Evolutionary conservation across 306 rosid genomes (phyloP).

Genomic region (Citrullus colocynthis): DNA sequence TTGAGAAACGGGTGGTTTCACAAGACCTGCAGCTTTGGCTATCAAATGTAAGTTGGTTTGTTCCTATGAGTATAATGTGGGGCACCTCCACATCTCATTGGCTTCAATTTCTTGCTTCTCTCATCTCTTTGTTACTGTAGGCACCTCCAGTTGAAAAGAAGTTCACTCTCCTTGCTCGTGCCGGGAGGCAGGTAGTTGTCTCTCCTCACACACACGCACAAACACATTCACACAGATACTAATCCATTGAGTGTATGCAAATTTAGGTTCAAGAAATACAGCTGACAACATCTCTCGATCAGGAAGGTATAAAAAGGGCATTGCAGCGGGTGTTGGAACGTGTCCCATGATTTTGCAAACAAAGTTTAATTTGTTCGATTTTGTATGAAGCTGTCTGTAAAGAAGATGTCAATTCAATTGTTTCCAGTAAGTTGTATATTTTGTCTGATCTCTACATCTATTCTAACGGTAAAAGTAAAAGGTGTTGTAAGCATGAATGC

Average conservation of each 20-base stretch:
- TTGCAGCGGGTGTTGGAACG: constrained; percentile 85
- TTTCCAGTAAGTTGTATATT: constrained; percentile 1
- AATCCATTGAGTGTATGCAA: background rate
- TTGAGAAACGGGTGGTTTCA: constrained; percentile 91
- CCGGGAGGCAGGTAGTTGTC: constrained; percentile 73
- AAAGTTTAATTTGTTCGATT: background rate
- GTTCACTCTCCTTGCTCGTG: constrained; percentile 89
- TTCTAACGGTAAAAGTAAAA: background rate
- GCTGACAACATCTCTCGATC: constrained; percentile 76
- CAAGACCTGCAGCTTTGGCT: constrained; percentile 86
- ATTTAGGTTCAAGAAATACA: constrained; percentile 80
- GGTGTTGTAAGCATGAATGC: background rate
- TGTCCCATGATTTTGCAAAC: constrained; percentile 34
- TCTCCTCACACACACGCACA: background rate
- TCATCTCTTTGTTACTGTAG: constrained; percentile 24
- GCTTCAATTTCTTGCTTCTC: background rate
- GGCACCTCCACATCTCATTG: background rate
- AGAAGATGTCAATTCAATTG: constrained; percentile 2
- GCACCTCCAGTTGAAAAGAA: constrained; percentile 56
- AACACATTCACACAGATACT: background rate
- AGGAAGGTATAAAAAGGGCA: constrained; percentile 80
- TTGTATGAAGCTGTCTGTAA: constrained; percentile 3
- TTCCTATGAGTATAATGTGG: background rate
- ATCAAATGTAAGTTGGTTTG: constrained; percentile 55
- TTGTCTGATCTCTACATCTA: background rate